phyloP scores from a whole-genome alignment of 108 stramenopile genomes.

The Pseudonitzschia multistriata region DNA sequence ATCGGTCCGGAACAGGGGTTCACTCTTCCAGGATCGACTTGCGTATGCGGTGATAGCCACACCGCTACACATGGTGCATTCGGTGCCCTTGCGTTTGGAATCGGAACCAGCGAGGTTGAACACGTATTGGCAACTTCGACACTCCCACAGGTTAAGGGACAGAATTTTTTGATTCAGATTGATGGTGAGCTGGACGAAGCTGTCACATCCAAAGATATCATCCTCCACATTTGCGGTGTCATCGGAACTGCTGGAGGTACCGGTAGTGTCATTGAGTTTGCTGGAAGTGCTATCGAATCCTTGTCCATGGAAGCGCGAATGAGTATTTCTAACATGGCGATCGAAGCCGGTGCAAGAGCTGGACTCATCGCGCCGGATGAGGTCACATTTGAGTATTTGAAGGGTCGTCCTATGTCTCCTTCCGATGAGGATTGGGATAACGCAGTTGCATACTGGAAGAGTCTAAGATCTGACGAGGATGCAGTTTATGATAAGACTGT shows the following conservation, averaged over 20 bases:
- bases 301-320: slow-evolving; percentile 91
- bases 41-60: slow-evolving; percentile 92
- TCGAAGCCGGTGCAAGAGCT: slow-evolving; percentile 93
- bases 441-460: slow-evolving; percentile 87
- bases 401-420: slow-evolving; percentile 92
- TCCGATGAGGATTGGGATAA: slow-evolving; percentile 84
- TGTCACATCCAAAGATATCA: slow-evolving; percentile 93
- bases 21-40: slow-evolving; percentile 88
- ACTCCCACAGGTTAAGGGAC: slow-evolving; percentile 86
- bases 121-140: slow-evolving; percentile 94
- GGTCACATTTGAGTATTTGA: slow-evolving; percentile 86
- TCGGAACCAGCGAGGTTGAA: slow-evolving; percentile 95
- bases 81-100: slow-evolving; percentile 93
- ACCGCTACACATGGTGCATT: slow-evolving; percentile 96
- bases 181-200: slow-evolving; percentile 76
- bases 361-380: slow-evolving; percentile 93
- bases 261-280: slow-evolving; percentile 94
- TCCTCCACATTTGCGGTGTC: slow-evolving; percentile 87
- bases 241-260: slow-evolving; percentile 97
- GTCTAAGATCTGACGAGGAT: slow-evolving; percentile 64
- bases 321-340: slow-evolving; percentile 95
- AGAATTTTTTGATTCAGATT: slow-evolving; percentile 89
- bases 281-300: slow-evolving; percentile 74
- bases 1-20: slow-evolving; percentile 96
- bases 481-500: slow-evolving; percentile 86